Base-by-base conservation (phyloP, 352 stramenopile species). In the Pseudoperonospora humuli region DNA sequence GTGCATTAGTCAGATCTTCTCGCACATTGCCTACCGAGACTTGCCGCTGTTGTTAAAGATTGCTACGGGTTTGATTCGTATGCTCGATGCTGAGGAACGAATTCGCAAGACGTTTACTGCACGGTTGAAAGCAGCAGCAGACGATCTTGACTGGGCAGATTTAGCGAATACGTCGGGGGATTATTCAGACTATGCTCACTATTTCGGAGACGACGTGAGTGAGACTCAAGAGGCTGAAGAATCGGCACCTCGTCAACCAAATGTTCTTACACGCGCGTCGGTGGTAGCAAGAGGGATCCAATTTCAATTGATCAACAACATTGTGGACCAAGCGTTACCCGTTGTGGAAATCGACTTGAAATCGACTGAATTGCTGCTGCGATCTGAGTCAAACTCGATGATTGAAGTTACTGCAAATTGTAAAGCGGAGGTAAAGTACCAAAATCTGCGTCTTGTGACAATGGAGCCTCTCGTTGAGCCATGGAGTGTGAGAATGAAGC, bases 391-490 rank as follows among this genome's bases (percentile, higher is more conserved):
- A 3, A 64, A 59, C 14, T 57, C 54, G 9, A 64, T 56, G 29
- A 43, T 83, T 31, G 60, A 72, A 43, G 17, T 67, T 3, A 45
- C 45, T 9, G 57, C 59, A 14, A 64, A 46, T 8, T 86, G 70
- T 23, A 70, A 45, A 11, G 23, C 75, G 20, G 77, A 94, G 39
- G 78, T 75, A 5, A 86, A 74, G 63, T 94, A 94, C 54, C 76
- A 92, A 45, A 94, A 93, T 33, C 29, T 89, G 21, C 80, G 83
- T 32, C 54, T 94, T 13, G 71, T 93, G 15, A 72, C 70, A 15
- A 84, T 77, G 15, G 83, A 94, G 29, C 83, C 83, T 21, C 59
- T 93, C 7, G 57, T 93, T 20, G 83, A 94, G 28, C 80, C 80
- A n/a, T 91, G 80, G 75, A 78, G 48, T 44, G 49, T 88, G 10